These are phyloP conservation scores for Cladorrhinum sp. DNA, from an alignment of 2,329 filamentous ascomycete species.

Conservation along the genomic window DNA sequence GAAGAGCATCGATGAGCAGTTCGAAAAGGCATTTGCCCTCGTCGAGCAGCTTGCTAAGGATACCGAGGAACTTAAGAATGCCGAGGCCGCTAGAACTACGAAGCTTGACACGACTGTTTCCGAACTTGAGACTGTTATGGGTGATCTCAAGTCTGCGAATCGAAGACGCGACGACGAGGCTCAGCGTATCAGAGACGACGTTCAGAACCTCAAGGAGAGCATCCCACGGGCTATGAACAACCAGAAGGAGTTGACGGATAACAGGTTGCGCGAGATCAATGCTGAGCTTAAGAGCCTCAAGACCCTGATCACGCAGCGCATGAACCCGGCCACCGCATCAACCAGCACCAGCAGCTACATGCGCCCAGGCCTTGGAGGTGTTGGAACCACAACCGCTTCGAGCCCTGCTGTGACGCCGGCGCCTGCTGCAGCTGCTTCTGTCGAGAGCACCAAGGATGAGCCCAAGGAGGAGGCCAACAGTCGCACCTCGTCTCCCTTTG, in stretches of 20 bases:
- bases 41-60: conserved; percentile 91
- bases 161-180: conserved; percentile 83
- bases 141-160: conserved; percentile 76
- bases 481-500: conserved; percentile 44
- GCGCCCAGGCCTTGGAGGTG: conserved; percentile 25
- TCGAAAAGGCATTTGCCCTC: conserved; percentile 85
- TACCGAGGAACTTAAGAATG: conserved; percentile 80
- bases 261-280: conserved; percentile 77
- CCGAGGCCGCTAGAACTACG: conserved; percentile 80
- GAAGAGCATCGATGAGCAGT: conserved; percentile 85
- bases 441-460: conserved; percentile 31
- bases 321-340: conserved; percentile 40
- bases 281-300: conserved; percentile 89
- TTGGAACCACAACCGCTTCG: conserved; percentile 24
- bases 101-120: conserved; percentile 76
- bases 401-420: conserved; percentile 27
- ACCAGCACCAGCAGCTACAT: conserved; percentile 31
- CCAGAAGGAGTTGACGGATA: conserved; percentile 81
- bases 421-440: conserved; percentile 12
- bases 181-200: conserved; percentile 80
- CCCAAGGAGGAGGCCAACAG: conserved; percentile 36
- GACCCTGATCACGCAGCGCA: conserved; percentile 69
- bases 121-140: conserved; percentile 81
- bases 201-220: conserved; percentile 74
- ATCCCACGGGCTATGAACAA: conserved; percentile 87